Evolutionary conservation across 2,329 filamentous ascomycete genomes (phyloP).

Genomic region (Malbranchea cinnamomea): DNA sequence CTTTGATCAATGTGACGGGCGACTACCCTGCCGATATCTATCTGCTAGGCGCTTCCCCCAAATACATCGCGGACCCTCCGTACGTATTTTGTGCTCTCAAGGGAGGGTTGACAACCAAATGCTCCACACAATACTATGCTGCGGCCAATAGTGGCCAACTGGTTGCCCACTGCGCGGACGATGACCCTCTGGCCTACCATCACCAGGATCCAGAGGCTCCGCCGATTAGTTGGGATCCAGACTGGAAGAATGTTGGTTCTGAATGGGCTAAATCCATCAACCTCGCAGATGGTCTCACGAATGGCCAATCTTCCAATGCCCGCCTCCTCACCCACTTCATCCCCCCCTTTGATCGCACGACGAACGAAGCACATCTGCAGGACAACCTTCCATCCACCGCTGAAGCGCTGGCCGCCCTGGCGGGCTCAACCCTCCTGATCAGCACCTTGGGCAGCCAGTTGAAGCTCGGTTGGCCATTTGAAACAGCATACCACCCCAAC

Average conservation of each 20-base stretch:
- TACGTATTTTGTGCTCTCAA: conserved; percentile 56
- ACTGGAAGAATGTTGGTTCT: conserved; percentile 42
- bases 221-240: conserved; percentile 17
- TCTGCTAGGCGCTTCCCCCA: conserved; percentile 41
- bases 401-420: conserved; percentile 58
- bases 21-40: conserved; percentile 42
- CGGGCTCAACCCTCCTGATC: conserved; percentile 50
- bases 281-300: conserved; percentile 39
- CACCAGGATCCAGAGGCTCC: conserved; percentile 22
- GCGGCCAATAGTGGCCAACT: conserved; percentile 45
- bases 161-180: conserved; percentile 47
- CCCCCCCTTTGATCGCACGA: conserved; percentile 20
- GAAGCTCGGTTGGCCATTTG: conserved; percentile 35
- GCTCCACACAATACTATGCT: conserved; percentile 44
- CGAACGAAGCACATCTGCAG: conserved; percentile 27
- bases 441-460: conserved; percentile 46
- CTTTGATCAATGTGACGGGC: conserved; percentile 39
- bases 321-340: conserved; percentile 44
- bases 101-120: conserved; percentile 48
- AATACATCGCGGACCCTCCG: conserved; percentile 21
- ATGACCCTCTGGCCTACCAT: conserved; percentile 42
- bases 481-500: conserved; percentile 11
- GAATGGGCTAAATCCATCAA: conserved; percentile 42
- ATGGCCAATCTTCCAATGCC: conserved; percentile 44
- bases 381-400: conserved; percentile 49